Evolutionary conservation across 306 rosid species (phyloP), one percentile per base, ranked within the genome.

Genomic region (Quercus aquifolioides): DNA sequence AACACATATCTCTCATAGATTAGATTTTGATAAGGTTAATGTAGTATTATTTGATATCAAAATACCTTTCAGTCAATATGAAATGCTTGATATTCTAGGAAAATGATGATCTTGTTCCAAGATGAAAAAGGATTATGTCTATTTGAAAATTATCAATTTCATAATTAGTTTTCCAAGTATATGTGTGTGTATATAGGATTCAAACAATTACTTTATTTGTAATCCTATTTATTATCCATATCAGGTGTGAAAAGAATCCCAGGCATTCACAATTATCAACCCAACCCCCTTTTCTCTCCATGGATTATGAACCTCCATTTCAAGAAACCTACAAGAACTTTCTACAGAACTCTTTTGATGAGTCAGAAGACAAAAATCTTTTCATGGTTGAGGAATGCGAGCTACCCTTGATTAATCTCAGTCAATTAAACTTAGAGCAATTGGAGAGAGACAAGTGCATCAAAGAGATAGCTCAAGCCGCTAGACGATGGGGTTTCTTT

Each of bases 301-400:
- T 91, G 96, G 92, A 88, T 35, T 77, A 75, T 62, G 94, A 89
- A 3, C 94, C 97, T 69, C 90, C 96, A 31, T 86, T 93, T n/a
- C 69, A 81, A n/a, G 86, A 73, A 43, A 54, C 81, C 52, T 91
- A 84, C 89, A 70, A 84, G 51, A 58, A 62, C 73, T 83, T 86
- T 62, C 58, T 74, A 12, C 76, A 78, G 31, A 74, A 75, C 51
- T 75, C 73, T 6, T 5, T 33, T 60, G 2, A 21, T 8, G 74
- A 71, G 43, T 14, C 79, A 52, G 65, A 17, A 71, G 64, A 4
- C 12, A 65, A 73, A 55, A 51, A 77, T 23, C 3, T 52, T 14
- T 52, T 5, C 55, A 52, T 59, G 23, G 59, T 69, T 35, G 88
- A 87, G 57, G 81, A 79, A 73, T 74, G 76, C 71, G 91, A 91